Conservation (phyloP, 2,329 filamentous ascomycete species). For the Blumeriella jaapii region DNA sequence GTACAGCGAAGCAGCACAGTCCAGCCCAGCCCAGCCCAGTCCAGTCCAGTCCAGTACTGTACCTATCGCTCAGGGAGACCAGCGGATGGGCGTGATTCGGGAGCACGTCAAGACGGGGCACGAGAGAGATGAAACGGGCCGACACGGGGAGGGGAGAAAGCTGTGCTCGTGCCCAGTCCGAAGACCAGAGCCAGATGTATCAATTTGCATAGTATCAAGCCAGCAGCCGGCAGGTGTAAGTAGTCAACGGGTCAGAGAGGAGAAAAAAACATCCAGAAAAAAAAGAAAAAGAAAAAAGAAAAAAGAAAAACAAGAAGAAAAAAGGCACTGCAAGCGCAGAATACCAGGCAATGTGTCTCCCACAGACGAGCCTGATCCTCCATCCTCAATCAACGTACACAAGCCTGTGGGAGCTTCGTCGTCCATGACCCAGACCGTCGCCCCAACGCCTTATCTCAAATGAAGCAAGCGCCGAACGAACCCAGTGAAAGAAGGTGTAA, state of each 20-base stretch:
- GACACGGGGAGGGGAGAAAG: too few species aligned
- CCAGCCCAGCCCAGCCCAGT: too few species aligned
- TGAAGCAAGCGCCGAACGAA: constrained; percentile 21
- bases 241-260: not conserved
- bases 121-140: too few species aligned
- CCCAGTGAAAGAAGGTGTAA: constrained; percentile 21
- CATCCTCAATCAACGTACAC: constrained; percentile 1
- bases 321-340: not conserved
- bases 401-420: not conserved
- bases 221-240: too few species aligned
- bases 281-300: not conserved
- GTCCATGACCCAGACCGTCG: not conserved
- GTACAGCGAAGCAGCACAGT: too few species aligned
- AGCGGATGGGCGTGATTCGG: too few species aligned
- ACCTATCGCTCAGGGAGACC: too few species aligned
- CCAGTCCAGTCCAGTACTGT: too few species aligned
- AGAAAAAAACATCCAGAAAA: not conserved
- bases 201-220: too few species aligned
- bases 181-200: constrained; percentile 1
- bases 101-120: too few species aligned
- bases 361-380: not conserved
- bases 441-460: constrained; percentile 6
- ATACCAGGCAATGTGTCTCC: not conserved
- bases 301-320: not conserved
- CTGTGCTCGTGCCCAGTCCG: not conserved